Percentiles rank a stretch among this genome's conserved stretches.
Evolutionary conservation across 2,329 filamentous ascomycete genomes (phyloP).

Genomic region (Cadophora sp.): DNA sequence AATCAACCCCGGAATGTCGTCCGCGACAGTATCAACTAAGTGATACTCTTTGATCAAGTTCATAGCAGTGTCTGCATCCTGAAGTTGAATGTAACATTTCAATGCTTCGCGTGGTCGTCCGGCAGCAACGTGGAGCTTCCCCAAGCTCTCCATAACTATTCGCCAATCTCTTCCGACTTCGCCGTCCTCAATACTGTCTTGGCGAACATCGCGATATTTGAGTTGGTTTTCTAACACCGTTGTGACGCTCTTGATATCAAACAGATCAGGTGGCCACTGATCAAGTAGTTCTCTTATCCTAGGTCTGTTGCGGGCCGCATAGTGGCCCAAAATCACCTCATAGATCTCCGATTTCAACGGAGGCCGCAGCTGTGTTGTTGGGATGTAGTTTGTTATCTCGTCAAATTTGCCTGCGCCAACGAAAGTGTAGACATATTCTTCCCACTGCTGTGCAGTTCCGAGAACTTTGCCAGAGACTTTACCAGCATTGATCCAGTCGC

Average conservation of each 20-base stretch:
- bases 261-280: constrained; percentile 83
- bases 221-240: constrained; percentile 84
- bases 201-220: constrained; percentile 73
- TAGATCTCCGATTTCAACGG: constrained; percentile 84
- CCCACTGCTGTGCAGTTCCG: constrained; percentile 81
- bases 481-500: constrained; percentile 80
- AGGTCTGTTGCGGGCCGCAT: constrained; percentile 78
- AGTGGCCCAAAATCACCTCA: constrained; percentile 87
- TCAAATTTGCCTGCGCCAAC: constrained; percentile 86
- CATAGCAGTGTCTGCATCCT: constrained; percentile 92
- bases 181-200: constrained; percentile 78
- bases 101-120: constrained; percentile 85
- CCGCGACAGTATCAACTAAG: constrained; percentile 85
- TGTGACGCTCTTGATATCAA: constrained; percentile 78
- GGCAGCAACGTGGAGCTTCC: constrained; percentile 82
- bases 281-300: constrained; percentile 82
- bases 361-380: constrained; percentile 76
- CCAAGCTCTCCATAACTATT: constrained; percentile 85
- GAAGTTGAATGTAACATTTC: constrained; percentile 85
- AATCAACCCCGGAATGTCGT: constrained; percentile 90
- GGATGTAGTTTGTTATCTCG: constrained; percentile 86
- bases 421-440: constrained; percentile 95
- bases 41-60: constrained; percentile 85
- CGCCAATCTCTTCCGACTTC: constrained; percentile 82
- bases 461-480: constrained; percentile 84